phyloP scores from a whole-genome alignment of 495 filamentous ascomycete species.

The Darksidea phi region DNA sequence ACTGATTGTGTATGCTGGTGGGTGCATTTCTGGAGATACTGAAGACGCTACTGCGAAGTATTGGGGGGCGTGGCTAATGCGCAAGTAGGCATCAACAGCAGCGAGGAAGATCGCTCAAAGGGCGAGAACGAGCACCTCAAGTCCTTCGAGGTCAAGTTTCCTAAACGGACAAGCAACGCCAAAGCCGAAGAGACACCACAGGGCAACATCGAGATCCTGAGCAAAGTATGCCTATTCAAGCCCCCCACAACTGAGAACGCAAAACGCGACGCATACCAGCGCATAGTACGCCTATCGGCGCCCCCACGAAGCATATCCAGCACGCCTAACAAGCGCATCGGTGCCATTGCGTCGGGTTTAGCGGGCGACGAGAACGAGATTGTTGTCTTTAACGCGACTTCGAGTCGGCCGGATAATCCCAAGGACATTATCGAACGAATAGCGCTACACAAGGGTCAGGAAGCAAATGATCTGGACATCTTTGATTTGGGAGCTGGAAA shows the following conservation, averaged over 20 bases:
- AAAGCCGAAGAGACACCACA: constrained; percentile 46
- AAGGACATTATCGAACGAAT: constrained; percentile 68
- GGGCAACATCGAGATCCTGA: constrained; percentile 36
- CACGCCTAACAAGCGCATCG: constrained; percentile 54
- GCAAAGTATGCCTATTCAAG: constrained; percentile 59
- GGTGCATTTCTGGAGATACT: constrained; percentile 41
- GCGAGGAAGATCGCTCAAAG: constrained; percentile 62
- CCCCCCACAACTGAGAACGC: constrained; percentile 44
- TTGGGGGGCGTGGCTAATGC: constrained; percentile 42
- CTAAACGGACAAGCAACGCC: constrained; percentile 39
- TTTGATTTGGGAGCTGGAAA: constrained; percentile 56
- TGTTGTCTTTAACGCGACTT: constrained; percentile 70
- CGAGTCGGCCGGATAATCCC: constrained; percentile 48
- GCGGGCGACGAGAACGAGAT: constrained; percentile 71
- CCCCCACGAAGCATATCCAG: constrained; percentile 49
- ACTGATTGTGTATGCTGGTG: constrained; percentile 42
- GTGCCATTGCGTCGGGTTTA: constrained; percentile 71
- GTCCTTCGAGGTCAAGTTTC: constrained; percentile 64
- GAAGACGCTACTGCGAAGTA: constrained; percentile 53
- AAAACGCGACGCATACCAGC: constrained; percentile 72
- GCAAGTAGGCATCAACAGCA: constrained; percentile 79
- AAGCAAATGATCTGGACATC: constrained; percentile 82
- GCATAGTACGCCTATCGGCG: constrained; percentile 69
- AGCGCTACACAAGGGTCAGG: constrained; percentile 58
- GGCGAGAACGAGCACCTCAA: constrained; percentile 87